phyloP scores from a whole-genome alignment of 2,329 filamentous ascomycete species.

The Lachnellula suecica region DNA sequence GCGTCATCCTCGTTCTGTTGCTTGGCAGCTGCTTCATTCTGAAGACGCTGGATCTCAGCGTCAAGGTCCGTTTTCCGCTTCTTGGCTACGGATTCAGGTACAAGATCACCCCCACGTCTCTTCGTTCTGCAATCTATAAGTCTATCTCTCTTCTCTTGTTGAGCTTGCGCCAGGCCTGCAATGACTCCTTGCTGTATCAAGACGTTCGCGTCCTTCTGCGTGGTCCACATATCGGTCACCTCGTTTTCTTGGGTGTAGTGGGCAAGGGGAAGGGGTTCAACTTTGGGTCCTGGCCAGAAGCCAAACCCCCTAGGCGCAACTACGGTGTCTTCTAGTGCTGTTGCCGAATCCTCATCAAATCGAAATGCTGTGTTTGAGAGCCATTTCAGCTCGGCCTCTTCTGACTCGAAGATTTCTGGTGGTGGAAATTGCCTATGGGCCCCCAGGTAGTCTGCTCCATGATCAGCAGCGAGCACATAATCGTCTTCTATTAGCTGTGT shows the following conservation, averaged over 20 bases:
- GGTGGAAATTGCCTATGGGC: background rate
- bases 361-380: background rate
- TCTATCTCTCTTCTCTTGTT: background rate
- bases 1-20: background rate
- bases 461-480: background rate
- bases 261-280: background rate
- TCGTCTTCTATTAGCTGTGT: background rate
- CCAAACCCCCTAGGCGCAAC: background rate
- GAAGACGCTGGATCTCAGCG: background rate
- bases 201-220: background rate
- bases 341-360: background rate
- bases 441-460: background rate
- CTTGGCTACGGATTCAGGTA: background rate
- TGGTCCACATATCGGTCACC: background rate
- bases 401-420: background rate
- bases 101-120: background rate
- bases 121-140: background rate
- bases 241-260: background rate
- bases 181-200: background rate
- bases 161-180: background rate
- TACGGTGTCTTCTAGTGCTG: background rate
- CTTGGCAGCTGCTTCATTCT: background rate
- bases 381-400: background rate
- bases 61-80: background rate
- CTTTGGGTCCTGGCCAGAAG: background rate